phyloP scores from a whole-genome alignment of 768 basidiomycete species.

The Leccinum pellstonianum region DNA sequence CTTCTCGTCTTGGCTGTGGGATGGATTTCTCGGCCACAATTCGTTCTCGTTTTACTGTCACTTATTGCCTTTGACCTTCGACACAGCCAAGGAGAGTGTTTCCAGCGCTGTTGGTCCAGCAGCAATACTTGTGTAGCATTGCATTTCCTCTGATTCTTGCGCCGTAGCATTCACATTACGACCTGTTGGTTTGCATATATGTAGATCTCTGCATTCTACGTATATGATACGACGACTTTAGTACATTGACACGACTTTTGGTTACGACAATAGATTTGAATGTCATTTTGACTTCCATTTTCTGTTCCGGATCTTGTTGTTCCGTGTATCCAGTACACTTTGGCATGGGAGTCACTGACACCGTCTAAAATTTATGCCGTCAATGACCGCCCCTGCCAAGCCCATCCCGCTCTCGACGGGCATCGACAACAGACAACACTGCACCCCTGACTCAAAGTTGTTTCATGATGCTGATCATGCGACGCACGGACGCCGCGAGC shows the following conservation, averaged over 20 bases:
- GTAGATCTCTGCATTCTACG: slow-evolving; percentile 32
- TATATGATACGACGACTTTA: slow-evolving; percentile 18
- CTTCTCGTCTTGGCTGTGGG: slow-evolving; percentile 29
- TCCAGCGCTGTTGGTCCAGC: slow-evolving; percentile 30
- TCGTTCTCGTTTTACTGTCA: slow-evolving; percentile 25
- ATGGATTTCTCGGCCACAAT: slow-evolving; percentile 33
- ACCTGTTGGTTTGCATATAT: slow-evolving; percentile 27
- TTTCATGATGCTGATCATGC: too few relatives aligned
- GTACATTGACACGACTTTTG: slow-evolving; percentile 15
- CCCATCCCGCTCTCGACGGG: too few relatives aligned
- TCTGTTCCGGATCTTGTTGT: too few relatives aligned
- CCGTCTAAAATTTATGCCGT: too few relatives aligned
- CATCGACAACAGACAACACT: too few relatives aligned
- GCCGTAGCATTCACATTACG: slow-evolving; percentile 15
- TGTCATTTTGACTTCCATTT: too few relatives aligned
- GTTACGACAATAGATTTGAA: too few relatives aligned
- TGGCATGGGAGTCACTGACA: too few relatives aligned
- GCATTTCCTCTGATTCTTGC: slow-evolving; percentile 25
- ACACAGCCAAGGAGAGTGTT: slow-evolving; percentile 34
- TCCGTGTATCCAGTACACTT: too few relatives aligned
- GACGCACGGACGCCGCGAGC: too few relatives aligned
- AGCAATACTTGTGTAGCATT: slow-evolving; percentile 36
- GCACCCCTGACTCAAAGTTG: too few relatives aligned
- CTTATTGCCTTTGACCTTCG: slow-evolving; percentile 39
- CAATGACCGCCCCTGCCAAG: too few relatives aligned